Evolutionary conservation across 768 basidiomycete species (phyloP), one percentile per base, ranked within the genome.

Genomic region (Arthromyces matolae): DNA sequence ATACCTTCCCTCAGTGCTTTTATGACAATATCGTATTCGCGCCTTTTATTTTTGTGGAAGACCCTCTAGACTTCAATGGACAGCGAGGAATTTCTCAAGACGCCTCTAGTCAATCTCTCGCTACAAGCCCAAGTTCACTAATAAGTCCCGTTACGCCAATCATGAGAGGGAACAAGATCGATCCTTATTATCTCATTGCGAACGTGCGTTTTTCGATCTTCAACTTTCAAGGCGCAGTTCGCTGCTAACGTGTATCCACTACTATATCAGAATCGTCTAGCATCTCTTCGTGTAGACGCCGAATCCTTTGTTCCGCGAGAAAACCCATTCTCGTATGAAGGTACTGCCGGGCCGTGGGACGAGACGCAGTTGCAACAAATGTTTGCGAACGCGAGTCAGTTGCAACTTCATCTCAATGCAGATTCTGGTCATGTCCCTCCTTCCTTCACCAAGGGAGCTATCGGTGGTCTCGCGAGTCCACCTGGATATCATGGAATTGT

Each of bases 21-120:
- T 98, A 86, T 63, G 96, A 99, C 68, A 97, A 99, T 59, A 94
- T 94, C 49, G 82, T 93, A 16, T 93, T 93, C 65, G 89, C 90
- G 22, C 95, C 93, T 0, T 99, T 98, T 68, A 89, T 97, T 43
- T 97, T 93, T 57, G 87, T 97, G 52, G 96, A 97, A 63, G 93
- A 95, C 61, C 86, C 89, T 10, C 57, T 83, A 35, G 90, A 94
- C 54, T 72, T 78, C 18, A 83, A 79, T 55, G 79, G 77, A 23
- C 77, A 80, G 52, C 71, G 71, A 27, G 74, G 72, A n/a, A 57
- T 75, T 40, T 52, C 70, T 24, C 55, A 71, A 1, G 81, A 87
- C 36, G 60, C 64, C 16, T 48, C 66, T 33, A 62, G 19, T 35
- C 54, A 37, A 9, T 42, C 48, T 14, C 33, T 31, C 8, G 20